Conservation (phyloP, 352 stramenopile genomes). For the Phytophthora kernoviae region DNA sequence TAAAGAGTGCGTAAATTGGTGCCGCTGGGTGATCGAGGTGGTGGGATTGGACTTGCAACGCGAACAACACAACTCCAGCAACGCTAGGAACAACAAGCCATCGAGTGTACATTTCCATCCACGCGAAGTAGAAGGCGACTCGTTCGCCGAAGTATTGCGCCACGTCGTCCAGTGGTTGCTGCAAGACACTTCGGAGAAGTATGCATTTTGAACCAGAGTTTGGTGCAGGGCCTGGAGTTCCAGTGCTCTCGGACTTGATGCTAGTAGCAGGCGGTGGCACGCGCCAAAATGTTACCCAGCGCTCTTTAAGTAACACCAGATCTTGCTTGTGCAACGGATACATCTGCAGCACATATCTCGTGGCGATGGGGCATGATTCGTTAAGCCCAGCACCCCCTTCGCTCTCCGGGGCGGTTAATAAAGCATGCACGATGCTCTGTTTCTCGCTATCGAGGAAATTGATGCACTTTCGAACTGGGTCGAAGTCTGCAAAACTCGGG, state of each 20-base stretch:
- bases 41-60: constrained; percentile 57
- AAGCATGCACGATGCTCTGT: constrained; percentile 74
- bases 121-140: constrained; percentile 94
- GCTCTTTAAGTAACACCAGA: constrained; percentile 51
- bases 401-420: constrained; percentile 53
- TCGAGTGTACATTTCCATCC: constrained; percentile 91
- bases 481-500: constrained; percentile 71
- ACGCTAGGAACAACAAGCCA: constrained; percentile 86
- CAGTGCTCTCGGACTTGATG: background rate
- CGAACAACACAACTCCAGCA: constrained; percentile 76
- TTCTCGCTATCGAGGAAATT: constrained; percentile 85
- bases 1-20: constrained; percentile 85
- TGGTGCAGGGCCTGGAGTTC: constrained; percentile 5
- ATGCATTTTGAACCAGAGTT: constrained; percentile 19
- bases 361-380: constrained; percentile 65
- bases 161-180: constrained; percentile 86
- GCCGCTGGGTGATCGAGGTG: constrained; percentile 83
- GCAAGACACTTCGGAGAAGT: constrained; percentile 37
- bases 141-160: constrained; percentile 92
- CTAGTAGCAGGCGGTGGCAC: constrained; percentile 12
- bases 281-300: constrained; percentile 89
- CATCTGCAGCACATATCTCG: constrained; percentile 79
- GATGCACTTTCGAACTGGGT: constrained; percentile 40
- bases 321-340: constrained; percentile 91
- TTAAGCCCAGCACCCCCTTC: constrained; percentile 72